Evolutionary conservation across 2,329 filamentous ascomycete genomes (phyloP), one percentile per base, ranked within the genome.

Genomic region (Alternaria sp.): DNA sequence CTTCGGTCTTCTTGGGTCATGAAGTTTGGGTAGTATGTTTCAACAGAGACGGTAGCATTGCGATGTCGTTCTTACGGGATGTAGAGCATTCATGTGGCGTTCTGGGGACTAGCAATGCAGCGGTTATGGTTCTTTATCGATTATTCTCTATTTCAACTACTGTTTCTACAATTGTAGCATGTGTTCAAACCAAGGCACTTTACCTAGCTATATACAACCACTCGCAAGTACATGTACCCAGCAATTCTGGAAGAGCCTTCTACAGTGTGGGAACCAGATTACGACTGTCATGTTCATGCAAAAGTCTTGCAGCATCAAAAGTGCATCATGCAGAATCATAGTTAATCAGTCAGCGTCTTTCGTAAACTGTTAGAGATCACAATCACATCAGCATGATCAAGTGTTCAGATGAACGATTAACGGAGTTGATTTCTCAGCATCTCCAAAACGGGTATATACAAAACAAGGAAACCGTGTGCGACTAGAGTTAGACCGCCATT

Each of bases 361-460:
- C 27, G 14, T 27, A 8, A 46, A 12, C 16, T n/a, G 25, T 38
- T 3, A 9, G 36, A 1, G 8, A 36, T 36, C 46, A 5, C 46
- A 9, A 16, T 25, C 9, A 12, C 30, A 27, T 1, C 10, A 3
- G 32, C 46, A 27, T 20, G 5, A 50, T 1, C 3, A 27, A 50
- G 14, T 27, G 30, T 12, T 27, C 1, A 4, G 2, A 27, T 50
- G 5, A 50, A 14, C 18, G 46, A 50, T 50, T 38, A 38, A 50
- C 9, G 22, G 32, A 36, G 22, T 27, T 36, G 30, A 38, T 38
- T 50, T 50, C 30, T 30, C 46, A 34, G 36, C 25, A 5, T 38
- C 20, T 50, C 46, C 32, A 50, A 18, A 34, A 38, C 32, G 20
- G 46, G 46, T 50, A 50, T 50, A 50, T 50, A 50, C 46, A 50